Conservation (phyloP, 768 basidiomycete genomes). For the Fomitopsis pulvina region DNA sequence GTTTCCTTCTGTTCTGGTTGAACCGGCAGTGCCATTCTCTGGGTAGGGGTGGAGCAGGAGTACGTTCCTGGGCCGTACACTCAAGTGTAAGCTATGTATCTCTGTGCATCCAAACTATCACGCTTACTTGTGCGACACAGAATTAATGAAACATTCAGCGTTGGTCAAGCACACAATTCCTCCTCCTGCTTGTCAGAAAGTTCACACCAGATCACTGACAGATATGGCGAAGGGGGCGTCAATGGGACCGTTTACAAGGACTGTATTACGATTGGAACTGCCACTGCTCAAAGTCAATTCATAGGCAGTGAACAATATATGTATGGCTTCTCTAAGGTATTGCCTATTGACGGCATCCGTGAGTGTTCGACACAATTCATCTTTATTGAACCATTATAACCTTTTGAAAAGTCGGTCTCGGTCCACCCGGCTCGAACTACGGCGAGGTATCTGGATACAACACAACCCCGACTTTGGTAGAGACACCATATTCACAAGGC, state of each 20-base stretch:
- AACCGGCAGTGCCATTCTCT: constrained; percentile 8
- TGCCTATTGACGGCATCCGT: constrained; percentile 7
- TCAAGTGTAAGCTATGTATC: background rate
- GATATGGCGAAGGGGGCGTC: constrained; percentile 6
- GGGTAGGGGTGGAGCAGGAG: background rate
- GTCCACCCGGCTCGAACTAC: constrained; percentile 4
- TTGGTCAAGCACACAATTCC: background rate
- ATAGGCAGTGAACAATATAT: constrained; percentile 2
- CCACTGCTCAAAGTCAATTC: constrained; percentile 4
- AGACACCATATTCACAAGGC: constrained; percentile 2
- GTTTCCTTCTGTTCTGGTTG: constrained; percentile 2
- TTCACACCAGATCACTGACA: background rate
- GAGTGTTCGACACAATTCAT: background rate
- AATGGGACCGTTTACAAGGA: constrained; percentile 2
- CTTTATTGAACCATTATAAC: background rate
- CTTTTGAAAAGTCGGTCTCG: constrained; percentile 2
- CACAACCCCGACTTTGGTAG: constrained; percentile 4
- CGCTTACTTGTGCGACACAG: background rate
- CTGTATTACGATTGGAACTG: constrained; percentile 3
- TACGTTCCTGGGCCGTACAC: constrained; percentile 3
- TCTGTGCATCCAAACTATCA: background rate
- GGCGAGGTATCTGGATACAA: constrained; percentile 1
- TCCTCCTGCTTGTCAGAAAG: background rate
- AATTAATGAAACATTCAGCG: background rate
- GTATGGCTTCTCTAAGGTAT: background rate